Evolutionary conservation across 805 yeast species (phyloP).

Genomic region (Ogataea haglerorum): DNA sequence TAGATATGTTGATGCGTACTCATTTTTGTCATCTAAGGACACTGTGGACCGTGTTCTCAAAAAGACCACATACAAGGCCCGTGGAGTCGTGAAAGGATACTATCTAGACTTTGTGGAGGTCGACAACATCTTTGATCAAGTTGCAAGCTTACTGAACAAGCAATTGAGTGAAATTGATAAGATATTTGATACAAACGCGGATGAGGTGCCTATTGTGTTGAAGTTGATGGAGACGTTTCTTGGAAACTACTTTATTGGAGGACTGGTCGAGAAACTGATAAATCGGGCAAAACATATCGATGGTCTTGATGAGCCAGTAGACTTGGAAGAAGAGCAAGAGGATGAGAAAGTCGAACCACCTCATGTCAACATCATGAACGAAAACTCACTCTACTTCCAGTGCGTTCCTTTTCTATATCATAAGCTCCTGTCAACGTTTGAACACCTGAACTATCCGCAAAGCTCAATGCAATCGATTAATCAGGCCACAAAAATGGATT

Average conservation of each 20-base stretch:
- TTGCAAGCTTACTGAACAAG: slow-evolving; percentile 18
- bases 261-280: slow-evolving; percentile 32
- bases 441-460: slow-evolving; percentile 27
- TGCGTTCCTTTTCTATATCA: slow-evolving; percentile 34
- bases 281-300: slow-evolving; percentile 34
- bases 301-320: slow-evolving; percentile 7
- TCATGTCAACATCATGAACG: slow-evolving; percentile 32
- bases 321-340: background rate
- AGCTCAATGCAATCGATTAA: slow-evolving; percentile 11
- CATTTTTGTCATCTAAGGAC: slow-evolving; percentile 23
- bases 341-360: background rate
- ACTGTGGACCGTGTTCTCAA: slow-evolving; percentile 21
- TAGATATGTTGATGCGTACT: slow-evolving; percentile 30
- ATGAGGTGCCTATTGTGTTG: slow-evolving; percentile 34
- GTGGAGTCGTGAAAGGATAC: slow-evolving; percentile 32
- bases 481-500: slow-evolving; percentile 25
- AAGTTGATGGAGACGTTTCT: slow-evolving; percentile 34
- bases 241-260: slow-evolving; percentile 35
- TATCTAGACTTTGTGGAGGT: slow-evolving; percentile 22
- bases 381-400: slow-evolving; percentile 34
- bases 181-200: slow-evolving; percentile 26
- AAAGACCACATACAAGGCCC: slow-evolving; percentile 3
- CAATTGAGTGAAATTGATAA: slow-evolving; percentile 29
- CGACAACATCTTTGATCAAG: slow-evolving; percentile 24
- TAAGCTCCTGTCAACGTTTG: slow-evolving; percentile 23